These are phyloP conservation scores for Grosmannia serpens DNA, from an alignment of 2,329 filamentous ascomycete genomes.

Conservation along the genomic window DNA sequence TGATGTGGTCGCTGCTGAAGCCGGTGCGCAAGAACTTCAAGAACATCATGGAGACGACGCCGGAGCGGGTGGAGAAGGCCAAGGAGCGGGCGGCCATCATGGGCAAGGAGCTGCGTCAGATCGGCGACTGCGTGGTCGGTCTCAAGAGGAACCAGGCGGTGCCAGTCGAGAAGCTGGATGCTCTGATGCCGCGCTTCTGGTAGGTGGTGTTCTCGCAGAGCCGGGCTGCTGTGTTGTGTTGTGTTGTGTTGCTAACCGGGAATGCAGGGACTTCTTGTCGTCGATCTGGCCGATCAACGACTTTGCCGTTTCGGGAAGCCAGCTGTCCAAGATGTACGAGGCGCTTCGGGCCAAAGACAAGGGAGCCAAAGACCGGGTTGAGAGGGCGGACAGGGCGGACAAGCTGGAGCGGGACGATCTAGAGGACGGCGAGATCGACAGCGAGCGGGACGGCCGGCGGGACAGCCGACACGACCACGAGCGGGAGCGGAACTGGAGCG, in stretches of 20 bases:
- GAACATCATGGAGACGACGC: conserved; percentile 23
- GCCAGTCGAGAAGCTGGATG: conserved; percentile 18
- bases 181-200: conserved; percentile 26
- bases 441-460: conserved; percentile 21
- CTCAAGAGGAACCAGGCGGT: conserved; percentile 20
- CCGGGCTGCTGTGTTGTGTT: neutral
- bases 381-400: conserved; percentile 4
- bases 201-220: conserved; percentile 11
- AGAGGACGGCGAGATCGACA: conserved; percentile 26
- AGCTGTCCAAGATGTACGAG: conserved; percentile 25
- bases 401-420: conserved; percentile 18
- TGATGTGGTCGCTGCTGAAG: conserved; percentile 27
- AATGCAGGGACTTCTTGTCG: conserved; percentile 23
- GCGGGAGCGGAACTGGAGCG: neutral
- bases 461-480: conserved; percentile 9
- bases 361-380: conserved; percentile 15
- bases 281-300: conserved; percentile 27
- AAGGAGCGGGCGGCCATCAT: conserved; percentile 26
- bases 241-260: neutral
- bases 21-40: conserved; percentile 25
- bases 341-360: conserved; percentile 22
- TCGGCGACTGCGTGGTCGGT: conserved; percentile 24
- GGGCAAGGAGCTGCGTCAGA: conserved; percentile 23
- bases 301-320: conserved; percentile 23
- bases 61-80: conserved; percentile 18